Evolutionary conservation across 495 filamentous ascomycete species (phyloP).

Genomic region (Lophium mytilinum): DNA sequence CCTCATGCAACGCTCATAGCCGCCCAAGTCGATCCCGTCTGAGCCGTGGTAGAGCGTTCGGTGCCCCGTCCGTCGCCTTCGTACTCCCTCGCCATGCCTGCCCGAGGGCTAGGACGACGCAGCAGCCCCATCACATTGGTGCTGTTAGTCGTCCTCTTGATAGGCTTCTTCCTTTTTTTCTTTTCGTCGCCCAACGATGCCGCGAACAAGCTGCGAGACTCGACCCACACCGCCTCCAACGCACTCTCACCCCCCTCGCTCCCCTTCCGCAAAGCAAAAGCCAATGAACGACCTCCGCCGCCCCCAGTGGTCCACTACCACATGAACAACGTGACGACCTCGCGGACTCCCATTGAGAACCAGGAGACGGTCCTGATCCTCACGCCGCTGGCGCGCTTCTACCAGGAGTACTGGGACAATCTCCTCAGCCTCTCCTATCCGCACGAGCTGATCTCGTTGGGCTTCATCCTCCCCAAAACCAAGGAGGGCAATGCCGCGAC

Average conservation of each 20-base stretch:
- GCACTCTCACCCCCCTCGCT: conserved; percentile 65
- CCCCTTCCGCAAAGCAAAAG: conserved; percentile 65
- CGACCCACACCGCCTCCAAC: conserved; percentile 26
- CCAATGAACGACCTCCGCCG: conserved; percentile 46
- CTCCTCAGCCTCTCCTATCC: conserved; percentile 78
- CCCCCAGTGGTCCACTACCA: conserved; percentile 93
- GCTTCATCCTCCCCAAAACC: conserved; percentile 93
- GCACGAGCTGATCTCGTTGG: conserved; percentile 85
- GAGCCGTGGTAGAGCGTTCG: neutral
- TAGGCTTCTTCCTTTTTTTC: conserved; percentile 61
- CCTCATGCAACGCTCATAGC: neutral
- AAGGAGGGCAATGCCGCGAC: conserved; percentile 81
- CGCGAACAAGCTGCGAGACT: conserved; percentile 4
- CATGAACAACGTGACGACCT: conserved; percentile 84
- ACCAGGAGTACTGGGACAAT: conserved; percentile 92
- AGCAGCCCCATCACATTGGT: conserved; percentile 59
- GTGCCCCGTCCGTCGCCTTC: conserved; percentile 12
- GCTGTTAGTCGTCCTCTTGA: conserved; percentile 49
- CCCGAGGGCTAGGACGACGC: conserved; percentile 48
- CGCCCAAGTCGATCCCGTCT: neutral
- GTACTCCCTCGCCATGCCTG: conserved; percentile 16
- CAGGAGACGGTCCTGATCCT: conserved; percentile 83
- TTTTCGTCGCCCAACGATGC: conserved; percentile 44
- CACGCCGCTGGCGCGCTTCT: conserved; percentile 88
- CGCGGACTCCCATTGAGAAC: conserved; percentile 62